Conservation (phyloP, 176 grass and related monocot genomes). For the Phyllostachys edulis region DNA sequence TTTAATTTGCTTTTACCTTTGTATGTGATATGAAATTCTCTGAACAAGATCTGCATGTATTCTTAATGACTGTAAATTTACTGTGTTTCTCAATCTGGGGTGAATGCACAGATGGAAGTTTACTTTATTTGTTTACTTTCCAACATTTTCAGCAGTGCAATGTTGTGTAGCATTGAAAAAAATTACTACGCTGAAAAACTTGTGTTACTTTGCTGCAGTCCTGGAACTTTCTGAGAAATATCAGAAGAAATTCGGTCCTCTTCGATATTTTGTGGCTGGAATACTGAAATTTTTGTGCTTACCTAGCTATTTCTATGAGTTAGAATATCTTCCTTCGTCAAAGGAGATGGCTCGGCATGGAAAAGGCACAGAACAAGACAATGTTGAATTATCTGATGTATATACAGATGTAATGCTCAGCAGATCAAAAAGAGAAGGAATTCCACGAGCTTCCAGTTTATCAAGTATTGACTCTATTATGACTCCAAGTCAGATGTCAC, state of each 20-base stretch:
- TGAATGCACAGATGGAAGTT: not conserved
- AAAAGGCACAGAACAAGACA: conserved; percentile 48
- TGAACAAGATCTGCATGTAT: conserved; percentile 15
- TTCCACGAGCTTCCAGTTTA: conserved; percentile 81
- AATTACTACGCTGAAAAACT: conserved; percentile 14
- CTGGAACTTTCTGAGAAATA: conserved; percentile 96
- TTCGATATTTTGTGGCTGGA: conserved; percentile 95
- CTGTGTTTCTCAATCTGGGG: not conserved
- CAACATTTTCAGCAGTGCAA: conserved; percentile 11
- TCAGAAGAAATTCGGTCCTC: conserved; percentile 88
- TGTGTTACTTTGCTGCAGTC: conserved; percentile 58
- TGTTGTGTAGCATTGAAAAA: not conserved
- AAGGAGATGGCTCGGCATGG: conserved; percentile 47
- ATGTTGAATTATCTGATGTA: conserved; percentile 45
- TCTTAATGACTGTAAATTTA: conserved; percentile 3
- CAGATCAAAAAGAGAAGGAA: conserved; percentile 80
- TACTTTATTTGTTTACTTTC: not conserved
- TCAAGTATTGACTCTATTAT: conserved; percentile 98
- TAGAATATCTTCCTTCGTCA: conserved; percentile 85
- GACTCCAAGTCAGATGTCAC: conserved; percentile 74
- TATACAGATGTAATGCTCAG: conserved; percentile 63
- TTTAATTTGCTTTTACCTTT: conserved; percentile 7
- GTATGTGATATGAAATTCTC: not conserved
- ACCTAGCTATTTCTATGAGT: conserved; percentile 87
- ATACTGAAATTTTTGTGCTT: conserved; percentile 91